Evolutionary conservation across 1,139 yeast species (phyloP).

Genomic region (Yamadazyma dendronema): DNA sequence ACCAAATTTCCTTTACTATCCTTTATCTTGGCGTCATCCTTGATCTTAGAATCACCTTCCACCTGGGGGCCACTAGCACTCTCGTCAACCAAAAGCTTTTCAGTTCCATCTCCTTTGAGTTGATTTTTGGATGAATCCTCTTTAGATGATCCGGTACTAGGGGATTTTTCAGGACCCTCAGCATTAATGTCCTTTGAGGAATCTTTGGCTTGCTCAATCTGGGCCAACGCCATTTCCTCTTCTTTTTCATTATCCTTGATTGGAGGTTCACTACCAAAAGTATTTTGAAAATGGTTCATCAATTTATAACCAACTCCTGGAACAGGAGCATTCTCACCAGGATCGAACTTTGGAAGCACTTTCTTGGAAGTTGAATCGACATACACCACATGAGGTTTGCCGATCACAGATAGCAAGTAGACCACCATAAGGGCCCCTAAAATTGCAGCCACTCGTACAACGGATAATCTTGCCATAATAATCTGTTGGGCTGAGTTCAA

Average conservation of each 20-base stretch:
- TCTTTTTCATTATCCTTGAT: conserved; percentile 20
- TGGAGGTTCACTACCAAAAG: conserved; percentile 8
- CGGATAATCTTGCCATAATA: conserved; percentile 21
- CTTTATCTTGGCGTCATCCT: not conserved
- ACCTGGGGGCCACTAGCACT: too few relatives aligned
- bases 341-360: conserved; percentile 16
- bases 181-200: not conserved
- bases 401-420: conserved; percentile 17
- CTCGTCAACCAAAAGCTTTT: too few relatives aligned
- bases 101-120: too few relatives aligned
- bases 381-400: conserved; percentile 22
- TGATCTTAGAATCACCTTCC: not conserved
- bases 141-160: too few relatives aligned
- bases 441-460: conserved; percentile 18
- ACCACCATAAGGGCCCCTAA: conserved; percentile 19
- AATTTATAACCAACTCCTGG: not conserved
- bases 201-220: conserved; percentile 8
- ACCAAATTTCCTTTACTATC: conserved; percentile 8
- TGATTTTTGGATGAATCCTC: too few relatives aligned
- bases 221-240: conserved; percentile 13
- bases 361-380: conserved; percentile 24
- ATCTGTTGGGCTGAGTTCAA: not conserved
- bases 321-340: conserved; percentile 3
- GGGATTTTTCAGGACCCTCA: not conserved
- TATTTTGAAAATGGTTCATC: conserved; percentile 2